Percentiles rank a stretch among this genome's conserved stretches.
These are phyloP conservation scores for Ganoderma lingzhi DNA, from an alignment of 1,284 basidiomycete genomes.

Conservation along the genomic window DNA sequence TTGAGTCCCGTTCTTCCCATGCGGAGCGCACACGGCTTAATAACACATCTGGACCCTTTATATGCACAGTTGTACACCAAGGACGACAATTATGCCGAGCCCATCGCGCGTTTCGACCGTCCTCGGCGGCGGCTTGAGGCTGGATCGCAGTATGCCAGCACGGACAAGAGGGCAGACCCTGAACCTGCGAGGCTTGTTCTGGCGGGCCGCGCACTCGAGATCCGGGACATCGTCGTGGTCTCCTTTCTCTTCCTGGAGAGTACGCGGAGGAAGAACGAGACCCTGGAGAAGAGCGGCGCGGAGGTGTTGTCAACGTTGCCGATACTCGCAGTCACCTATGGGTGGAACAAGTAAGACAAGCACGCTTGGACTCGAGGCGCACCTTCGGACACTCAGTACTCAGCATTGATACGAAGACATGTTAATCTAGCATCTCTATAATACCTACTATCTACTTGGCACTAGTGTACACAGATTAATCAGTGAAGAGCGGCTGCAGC, in stretches of 20 bases:
- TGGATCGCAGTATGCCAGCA: background rate
- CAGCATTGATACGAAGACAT: background rate
- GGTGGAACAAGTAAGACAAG: background rate
- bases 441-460: background rate
- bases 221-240: constrained; percentile 46
- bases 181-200: constrained; percentile 41
- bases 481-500: background rate
- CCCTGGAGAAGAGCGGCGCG: background rate
- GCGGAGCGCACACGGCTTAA: constrained; percentile 1
- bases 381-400: background rate
- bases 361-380: background rate
- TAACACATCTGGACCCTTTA: background rate
- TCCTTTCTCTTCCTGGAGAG: constrained; percentile 51
- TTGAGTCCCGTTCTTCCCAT: background rate
- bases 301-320: background rate
- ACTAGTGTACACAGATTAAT: background rate
- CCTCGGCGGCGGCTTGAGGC: constrained; percentile 1
- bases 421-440: background rate
- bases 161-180: background rate
- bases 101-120: background rate
- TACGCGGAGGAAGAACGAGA: constrained; percentile 7
- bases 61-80: constrained; percentile 4
- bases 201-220: constrained; percentile 42
- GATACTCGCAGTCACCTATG: background rate
- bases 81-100: constrained; percentile 4